These are phyloP conservation scores for Ascochyta koolunga DNA, from an alignment of 2,329 filamentous ascomycete species.

Conservation along the genomic window DNA sequence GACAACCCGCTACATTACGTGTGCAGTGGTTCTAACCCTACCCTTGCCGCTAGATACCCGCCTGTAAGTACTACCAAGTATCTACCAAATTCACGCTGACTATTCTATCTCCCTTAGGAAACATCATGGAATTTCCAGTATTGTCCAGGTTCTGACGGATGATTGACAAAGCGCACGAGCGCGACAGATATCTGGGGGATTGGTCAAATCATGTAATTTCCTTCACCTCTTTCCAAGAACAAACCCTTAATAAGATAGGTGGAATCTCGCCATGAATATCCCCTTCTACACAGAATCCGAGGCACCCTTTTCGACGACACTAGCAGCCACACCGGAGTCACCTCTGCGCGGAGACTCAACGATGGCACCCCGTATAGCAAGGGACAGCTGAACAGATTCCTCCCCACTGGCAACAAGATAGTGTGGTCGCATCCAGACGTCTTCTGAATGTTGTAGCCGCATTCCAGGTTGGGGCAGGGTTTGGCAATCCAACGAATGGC, in stretches of 20 bases:
- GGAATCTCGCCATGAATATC: neutral
- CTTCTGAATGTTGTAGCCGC: too few relatives aligned
- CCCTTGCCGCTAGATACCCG: neutral
- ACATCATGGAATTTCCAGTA: neutral
- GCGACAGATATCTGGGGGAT: conserved; percentile 5
- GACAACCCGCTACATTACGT: conserved; percentile 11
- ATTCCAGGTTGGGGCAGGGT: too few relatives aligned
- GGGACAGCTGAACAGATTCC: neutral
- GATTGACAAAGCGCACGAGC: neutral
- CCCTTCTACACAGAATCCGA: neutral
- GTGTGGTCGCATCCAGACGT: too few relatives aligned
- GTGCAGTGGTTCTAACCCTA: neutral
- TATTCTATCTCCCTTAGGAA: neutral
- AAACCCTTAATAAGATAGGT: neutral
- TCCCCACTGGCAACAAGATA: neutral
- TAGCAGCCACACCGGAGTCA: neutral
- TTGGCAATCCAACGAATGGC: too few relatives aligned
- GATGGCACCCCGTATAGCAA: neutral
- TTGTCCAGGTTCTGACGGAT: neutral
- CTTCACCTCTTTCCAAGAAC: too few relatives aligned
- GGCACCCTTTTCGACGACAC: neutral
- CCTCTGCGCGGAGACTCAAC: neutral
- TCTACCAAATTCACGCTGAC: too few relatives aligned
- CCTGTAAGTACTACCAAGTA: neutral
- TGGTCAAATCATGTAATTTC: conserved; percentile 5